A percentile compares a stretch with the other conserved stretches of the same genome.
Conservation (phyloP, 345 rosid species). For the Citrus cavaleriei region DNA sequence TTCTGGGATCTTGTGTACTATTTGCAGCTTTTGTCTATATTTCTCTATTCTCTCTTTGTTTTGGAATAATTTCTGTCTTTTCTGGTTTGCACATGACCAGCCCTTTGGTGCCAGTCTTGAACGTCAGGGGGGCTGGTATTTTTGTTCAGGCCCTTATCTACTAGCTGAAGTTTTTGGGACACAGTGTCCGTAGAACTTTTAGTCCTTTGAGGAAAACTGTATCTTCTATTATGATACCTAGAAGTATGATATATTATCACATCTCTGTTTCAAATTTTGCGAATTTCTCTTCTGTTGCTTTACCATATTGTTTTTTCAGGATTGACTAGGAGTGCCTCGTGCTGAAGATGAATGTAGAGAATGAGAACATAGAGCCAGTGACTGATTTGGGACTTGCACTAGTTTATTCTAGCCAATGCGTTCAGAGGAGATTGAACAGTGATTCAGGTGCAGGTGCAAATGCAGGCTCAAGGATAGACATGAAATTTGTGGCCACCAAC, state of each 20-base stretch:
- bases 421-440: constrained; percentile 28
- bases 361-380: constrained; percentile 39
- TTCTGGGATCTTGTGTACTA: neutral
- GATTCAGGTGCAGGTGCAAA: constrained; percentile 87
- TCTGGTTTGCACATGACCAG: neutral
- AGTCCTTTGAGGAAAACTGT: neutral
- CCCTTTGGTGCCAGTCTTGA: neutral
- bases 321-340: constrained; percentile 16
- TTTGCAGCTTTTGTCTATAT: neutral
- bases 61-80: neutral
- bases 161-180: neutral
- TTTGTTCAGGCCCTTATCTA: neutral
- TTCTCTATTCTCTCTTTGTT: neutral
- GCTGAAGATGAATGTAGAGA: constrained; percentile 51
- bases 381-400: constrained; percentile 40
- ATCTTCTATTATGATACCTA: neutral
- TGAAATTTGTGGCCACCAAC: constrained; percentile 50
- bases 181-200: neutral
- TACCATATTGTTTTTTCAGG: neutral
- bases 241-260: neutral
- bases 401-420: constrained; percentile 30
- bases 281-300: neutral
- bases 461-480: constrained; percentile 56
- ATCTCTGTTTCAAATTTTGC: neutral
- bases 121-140: neutral